phyloP scores from a whole-genome alignment of 192 early-diverging fungal species.

The Funneliformis mosseae region DNA sequence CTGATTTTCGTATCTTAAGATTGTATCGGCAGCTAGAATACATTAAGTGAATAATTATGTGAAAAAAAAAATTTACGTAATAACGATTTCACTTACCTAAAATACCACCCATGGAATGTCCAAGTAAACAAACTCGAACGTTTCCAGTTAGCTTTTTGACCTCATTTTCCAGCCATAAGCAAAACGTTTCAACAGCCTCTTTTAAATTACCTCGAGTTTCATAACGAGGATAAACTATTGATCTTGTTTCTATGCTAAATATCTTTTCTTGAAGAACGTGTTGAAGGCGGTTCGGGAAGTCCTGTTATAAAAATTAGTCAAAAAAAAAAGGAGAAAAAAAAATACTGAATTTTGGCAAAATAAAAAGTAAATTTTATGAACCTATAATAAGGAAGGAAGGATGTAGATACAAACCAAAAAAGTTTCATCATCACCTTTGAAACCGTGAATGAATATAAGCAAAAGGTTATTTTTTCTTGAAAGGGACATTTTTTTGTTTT shows the following conservation, averaged over 20 bases:
- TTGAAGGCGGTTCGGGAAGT: conserved; percentile 55
- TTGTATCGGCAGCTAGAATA: conserved; percentile 59
- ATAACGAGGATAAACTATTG: conserved; percentile 59
- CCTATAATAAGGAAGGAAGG: background rate
- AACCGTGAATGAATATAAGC: conserved; percentile 62
- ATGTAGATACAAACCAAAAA: conserved; percentile 41
- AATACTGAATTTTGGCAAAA: too few relatives aligned
- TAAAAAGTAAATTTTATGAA: too few relatives aligned
- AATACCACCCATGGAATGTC: conserved; percentile 65
- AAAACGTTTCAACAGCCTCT: conserved; percentile 51
- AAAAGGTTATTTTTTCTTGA: conserved; percentile 46
- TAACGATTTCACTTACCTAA: conserved; percentile 48
- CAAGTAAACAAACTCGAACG: conserved; percentile 40
- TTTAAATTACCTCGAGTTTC: conserved; percentile 56
- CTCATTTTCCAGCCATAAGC: conserved; percentile 46
- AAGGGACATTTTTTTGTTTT: too few relatives aligned
- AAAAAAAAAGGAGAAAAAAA: background rate
- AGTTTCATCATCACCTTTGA: conserved; percentile 53
- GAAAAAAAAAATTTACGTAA: background rate
- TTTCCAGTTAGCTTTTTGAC: conserved; percentile 18
- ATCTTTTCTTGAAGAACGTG: conserved; percentile 48
- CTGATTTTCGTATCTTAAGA: conserved; percentile 36
- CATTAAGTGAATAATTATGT: too few relatives aligned
- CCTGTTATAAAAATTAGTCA: conserved; percentile 33
- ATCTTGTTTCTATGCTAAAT: conserved; percentile 44